Conservation (phyloP, 2,329 filamentous ascomycete genomes). For the Coniochaeta prunicola region DNA sequence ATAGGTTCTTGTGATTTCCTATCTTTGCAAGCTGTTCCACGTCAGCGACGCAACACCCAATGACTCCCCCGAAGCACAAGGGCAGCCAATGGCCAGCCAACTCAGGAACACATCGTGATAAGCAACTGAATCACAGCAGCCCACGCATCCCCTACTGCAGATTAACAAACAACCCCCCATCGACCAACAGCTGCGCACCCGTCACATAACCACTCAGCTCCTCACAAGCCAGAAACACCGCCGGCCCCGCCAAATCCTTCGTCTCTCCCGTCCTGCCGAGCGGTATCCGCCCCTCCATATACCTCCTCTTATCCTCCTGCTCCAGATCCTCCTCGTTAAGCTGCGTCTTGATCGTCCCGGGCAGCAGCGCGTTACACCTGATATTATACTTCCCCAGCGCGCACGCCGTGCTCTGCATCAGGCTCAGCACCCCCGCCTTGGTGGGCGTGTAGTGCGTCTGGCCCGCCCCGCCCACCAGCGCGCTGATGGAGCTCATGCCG, state of each 20-base stretch:
- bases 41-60: not conserved
- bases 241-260: constrained; percentile 72
- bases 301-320: constrained; percentile 63
- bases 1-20: not conserved
- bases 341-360: constrained; percentile 77
- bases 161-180: constrained; percentile 86
- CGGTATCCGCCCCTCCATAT: constrained; percentile 78
- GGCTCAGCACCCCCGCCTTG: constrained; percentile 71
- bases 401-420: constrained; percentile 79
- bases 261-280: constrained; percentile 67
- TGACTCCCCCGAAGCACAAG: no score
- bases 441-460: constrained; percentile 87
- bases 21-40: not conserved
- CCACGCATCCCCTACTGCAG: constrained; percentile 48
- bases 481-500: constrained; percentile 64
- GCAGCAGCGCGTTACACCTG: constrained; percentile 75
- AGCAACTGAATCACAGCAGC: no score
- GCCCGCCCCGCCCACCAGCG: constrained; percentile 67
- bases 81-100: no score
- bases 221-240: constrained; percentile 76
- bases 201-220: constrained; percentile 75
- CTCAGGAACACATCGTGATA: no score
- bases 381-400: constrained; percentile 71
- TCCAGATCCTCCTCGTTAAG: constrained; percentile 75
- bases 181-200: constrained; percentile 76